These are phyloP conservation scores for Saccharum spontaneum DNA, from an alignment of 176 grass and related monocot genomes.

Conservation along the genomic window DNA sequence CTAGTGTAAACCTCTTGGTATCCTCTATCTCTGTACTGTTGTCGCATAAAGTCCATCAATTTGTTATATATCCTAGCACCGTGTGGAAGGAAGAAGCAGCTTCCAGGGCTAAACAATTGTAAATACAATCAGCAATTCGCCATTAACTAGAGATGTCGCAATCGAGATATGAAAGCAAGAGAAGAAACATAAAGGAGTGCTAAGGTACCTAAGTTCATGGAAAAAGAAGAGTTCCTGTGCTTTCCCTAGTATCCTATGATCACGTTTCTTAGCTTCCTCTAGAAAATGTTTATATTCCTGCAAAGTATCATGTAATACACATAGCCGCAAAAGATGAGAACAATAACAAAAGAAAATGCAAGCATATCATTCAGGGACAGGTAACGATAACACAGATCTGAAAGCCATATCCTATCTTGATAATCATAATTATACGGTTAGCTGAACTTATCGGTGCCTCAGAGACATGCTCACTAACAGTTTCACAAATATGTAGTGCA, in stretches of 20 bases:
- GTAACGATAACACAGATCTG: background rate
- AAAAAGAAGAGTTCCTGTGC: slow-evolving; percentile 98
- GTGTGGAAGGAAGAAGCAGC: slow-evolving; percentile 95
- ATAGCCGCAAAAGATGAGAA: background rate
- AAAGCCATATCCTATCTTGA: background rate
- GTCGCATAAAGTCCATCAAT: slow-evolving; percentile 84
- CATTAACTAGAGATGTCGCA: background rate
- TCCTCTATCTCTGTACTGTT: slow-evolving; percentile 81
- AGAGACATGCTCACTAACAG: background rate
- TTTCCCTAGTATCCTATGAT: slow-evolving; percentile 87
- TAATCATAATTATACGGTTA: background rate
- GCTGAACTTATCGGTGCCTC: slow-evolving; percentile 1
- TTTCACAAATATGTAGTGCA: background rate
- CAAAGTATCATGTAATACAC: slow-evolving; percentile 24
- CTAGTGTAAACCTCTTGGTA: slow-evolving; percentile 78
- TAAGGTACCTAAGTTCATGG: slow-evolving; percentile 85
- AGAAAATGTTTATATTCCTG: slow-evolving; percentile 82
- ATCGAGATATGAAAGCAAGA: background rate
- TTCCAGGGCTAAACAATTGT: slow-evolving; percentile 73
- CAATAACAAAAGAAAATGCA: background rate
- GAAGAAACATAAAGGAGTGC: slow-evolving; percentile 12
- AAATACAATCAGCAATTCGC: slow-evolving; percentile 16
- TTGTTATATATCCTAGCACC: slow-evolving; percentile 95
- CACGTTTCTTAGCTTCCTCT: slow-evolving; percentile 96
- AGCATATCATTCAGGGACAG: background rate